Conservation (phyloP, 306 rosid species). For the Oxytropis ochrocephala region DNA sequence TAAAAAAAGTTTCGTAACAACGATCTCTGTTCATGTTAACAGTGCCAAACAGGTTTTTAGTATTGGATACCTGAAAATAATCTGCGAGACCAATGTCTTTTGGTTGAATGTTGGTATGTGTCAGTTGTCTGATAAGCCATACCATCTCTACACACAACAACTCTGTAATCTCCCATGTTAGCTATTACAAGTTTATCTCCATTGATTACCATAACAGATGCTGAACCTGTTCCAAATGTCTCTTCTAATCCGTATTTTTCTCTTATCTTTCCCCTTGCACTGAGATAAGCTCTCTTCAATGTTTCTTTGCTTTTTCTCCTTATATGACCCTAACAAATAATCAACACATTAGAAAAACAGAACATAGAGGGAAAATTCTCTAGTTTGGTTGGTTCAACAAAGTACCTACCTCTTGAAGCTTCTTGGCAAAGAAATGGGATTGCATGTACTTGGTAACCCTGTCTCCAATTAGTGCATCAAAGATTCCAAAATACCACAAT, state of each 20-base stretch:
- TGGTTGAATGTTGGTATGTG: conserved; percentile 18
- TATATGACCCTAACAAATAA: conserved; percentile 32
- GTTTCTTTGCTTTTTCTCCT: conserved; percentile 50
- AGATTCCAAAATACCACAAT: conserved; percentile 80
- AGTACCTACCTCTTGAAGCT: conserved; percentile 56
- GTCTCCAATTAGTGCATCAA: conserved; percentile 53
- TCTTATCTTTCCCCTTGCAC: conserved; percentile 44
- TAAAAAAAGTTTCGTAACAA: neutral
- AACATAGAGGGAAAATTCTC: neutral
- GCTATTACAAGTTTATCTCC: conserved; percentile 71
- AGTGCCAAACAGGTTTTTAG: neutral
- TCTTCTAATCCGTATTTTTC: conserved; percentile 34
- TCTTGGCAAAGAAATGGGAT: conserved; percentile 58
- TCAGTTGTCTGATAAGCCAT: conserved; percentile 43
- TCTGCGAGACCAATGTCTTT: conserved; percentile 49
- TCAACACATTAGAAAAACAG: neutral
- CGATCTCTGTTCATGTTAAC: neutral
- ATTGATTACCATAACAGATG: conserved; percentile 55
- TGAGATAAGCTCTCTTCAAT: conserved; percentile 60
- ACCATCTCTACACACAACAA: conserved; percentile 76
- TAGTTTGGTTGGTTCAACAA: neutral
- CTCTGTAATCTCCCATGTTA: conserved; percentile 63
- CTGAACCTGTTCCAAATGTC: conserved; percentile 36
- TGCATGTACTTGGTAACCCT: conserved; percentile 57
- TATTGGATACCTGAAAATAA: conserved; percentile 43